Percentiles rank a stretch among this genome's conserved stretches.
These are phyloP conservation scores for Mixia osmundae DNA, from an alignment of 1,284 basidiomycete genomes.

Conservation along the genomic window DNA sequence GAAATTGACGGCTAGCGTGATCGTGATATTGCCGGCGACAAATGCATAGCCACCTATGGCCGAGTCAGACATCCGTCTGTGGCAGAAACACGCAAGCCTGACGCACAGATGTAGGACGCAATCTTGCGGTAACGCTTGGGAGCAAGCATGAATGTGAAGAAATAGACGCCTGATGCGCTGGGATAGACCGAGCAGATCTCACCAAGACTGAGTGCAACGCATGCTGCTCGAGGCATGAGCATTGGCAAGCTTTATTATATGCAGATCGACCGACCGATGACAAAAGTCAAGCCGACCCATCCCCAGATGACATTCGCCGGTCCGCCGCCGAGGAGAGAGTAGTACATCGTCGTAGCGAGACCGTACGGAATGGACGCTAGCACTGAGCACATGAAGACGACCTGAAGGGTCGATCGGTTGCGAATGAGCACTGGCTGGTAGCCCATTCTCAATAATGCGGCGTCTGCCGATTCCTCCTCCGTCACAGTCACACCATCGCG, in stretches of 20 bases:
- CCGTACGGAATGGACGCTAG: neutral
- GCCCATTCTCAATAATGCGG: too few species aligned
- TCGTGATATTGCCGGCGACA: too few species aligned
- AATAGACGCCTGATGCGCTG: neutral
- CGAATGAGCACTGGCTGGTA: too few species aligned
- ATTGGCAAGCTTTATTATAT: neutral
- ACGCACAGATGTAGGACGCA: neutral
- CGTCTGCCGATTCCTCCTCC: too few species aligned
- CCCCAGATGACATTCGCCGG: neutral
- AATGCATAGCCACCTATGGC: neutral
- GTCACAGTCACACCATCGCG: too few species aligned
- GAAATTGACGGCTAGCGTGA: neutral
- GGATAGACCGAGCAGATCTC: neutral
- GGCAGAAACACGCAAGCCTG: neutral
- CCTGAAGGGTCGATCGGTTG: neutral
- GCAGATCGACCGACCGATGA: neutral
- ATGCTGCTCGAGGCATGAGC: neutral
- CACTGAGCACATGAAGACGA: neutral
- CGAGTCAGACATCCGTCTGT: neutral
- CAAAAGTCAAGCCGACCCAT: neutral
- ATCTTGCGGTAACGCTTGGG: constrained; percentile 1
- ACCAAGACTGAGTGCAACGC: neutral
- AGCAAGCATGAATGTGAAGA: neutral
- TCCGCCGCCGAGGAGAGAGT: neutral
- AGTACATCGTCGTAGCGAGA: neutral